Conservation (phyloP, 2,329 filamentous ascomycete species). For the Calonectria henricotiae region DNA sequence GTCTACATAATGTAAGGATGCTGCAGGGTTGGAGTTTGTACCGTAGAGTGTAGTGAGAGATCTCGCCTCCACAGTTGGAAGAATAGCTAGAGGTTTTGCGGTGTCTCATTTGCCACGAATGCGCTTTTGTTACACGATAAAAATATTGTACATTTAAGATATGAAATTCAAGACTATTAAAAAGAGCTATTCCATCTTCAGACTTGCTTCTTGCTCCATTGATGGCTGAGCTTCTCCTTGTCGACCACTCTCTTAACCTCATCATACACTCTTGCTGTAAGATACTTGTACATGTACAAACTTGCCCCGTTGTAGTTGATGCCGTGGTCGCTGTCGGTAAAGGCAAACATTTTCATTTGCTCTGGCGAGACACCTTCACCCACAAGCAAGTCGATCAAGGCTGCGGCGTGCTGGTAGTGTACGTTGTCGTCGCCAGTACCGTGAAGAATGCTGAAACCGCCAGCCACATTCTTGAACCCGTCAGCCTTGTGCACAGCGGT, state of each 20-base stretch:
- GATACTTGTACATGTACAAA: constrained; percentile 74
- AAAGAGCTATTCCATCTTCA: background rate
- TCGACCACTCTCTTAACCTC: constrained; percentile 71
- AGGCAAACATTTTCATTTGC: constrained; percentile 76
- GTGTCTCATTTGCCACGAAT: too few relatives aligned
- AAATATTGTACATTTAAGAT: background rate
- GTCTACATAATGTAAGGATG: too few relatives aligned
- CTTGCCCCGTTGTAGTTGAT: constrained; percentile 73
- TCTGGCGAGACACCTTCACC: constrained; percentile 72
- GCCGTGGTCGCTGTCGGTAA: constrained; percentile 77
- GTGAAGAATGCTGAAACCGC: constrained; percentile 76
- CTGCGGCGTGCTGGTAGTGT: constrained; percentile 79
- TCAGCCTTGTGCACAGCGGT: constrained; percentile 72
- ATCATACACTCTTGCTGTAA: constrained; percentile 74
- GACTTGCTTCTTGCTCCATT: constrained; percentile 55
- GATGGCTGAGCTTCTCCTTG: constrained; percentile 54
- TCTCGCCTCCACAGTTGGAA: too few relatives aligned
- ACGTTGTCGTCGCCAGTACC: constrained; percentile 82
- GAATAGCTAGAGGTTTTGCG: too few relatives aligned
- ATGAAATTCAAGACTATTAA: background rate
- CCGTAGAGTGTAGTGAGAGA: too few relatives aligned
- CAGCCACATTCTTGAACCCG: constrained; percentile 76
- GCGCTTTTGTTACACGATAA: background rate
- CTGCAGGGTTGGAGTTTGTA: too few relatives aligned
- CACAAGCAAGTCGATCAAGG: constrained; percentile 75